These are phyloP conservation scores for Dalechampia spathulata DNA, from an alignment of 441 rosid genomes.

Conservation along the genomic window DNA sequence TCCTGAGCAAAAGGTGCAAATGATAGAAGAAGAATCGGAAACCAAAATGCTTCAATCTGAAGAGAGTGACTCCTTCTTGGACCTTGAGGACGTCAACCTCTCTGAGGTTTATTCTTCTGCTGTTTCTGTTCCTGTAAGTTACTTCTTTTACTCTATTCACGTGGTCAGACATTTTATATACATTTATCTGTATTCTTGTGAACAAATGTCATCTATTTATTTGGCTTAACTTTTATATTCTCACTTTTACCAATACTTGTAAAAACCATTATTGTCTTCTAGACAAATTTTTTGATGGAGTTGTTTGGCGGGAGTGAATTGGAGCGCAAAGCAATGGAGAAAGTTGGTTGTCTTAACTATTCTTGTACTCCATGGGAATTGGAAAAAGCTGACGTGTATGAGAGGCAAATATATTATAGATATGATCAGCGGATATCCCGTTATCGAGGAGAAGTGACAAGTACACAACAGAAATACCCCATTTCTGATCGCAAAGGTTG, in stretches of 20 bases:
- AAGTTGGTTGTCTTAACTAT: constrained; percentile 75
- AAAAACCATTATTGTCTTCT: constrained; percentile 5
- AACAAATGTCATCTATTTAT: background rate
- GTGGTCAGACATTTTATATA: background rate
- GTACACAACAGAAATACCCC: constrained; percentile 81
- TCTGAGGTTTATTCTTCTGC: constrained; percentile 60
- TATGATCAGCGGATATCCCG: constrained; percentile 67
- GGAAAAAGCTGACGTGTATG: constrained; percentile 68
- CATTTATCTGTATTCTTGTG: background rate
- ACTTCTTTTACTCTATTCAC: constrained; percentile 3
- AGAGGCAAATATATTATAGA: constrained; percentile 76
- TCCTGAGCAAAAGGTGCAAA: constrained; percentile 86
- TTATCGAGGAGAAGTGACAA: constrained; percentile 87
- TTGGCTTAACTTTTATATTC: constrained; percentile 4
- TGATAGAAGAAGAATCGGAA: constrained; percentile 90
- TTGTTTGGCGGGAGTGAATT: constrained; percentile 72
- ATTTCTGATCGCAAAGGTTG: constrained; percentile 63
- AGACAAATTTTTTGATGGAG: constrained; percentile 71
- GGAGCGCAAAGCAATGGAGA: constrained; percentile 82
- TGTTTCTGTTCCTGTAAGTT: constrained; percentile 66
- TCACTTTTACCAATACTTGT: background rate
- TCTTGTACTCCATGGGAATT: constrained; percentile 87
- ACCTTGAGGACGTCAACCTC: constrained; percentile 72
- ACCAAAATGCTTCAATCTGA: constrained; percentile 56
- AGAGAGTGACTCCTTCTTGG: constrained; percentile 75